A percentile compares a stretch with the other conserved stretches of the same genome.
These are phyloP conservation scores for Diaporthe caulivora DNA, from an alignment of 2,329 filamentous ascomycete genomes.

Conservation along the genomic window DNA sequence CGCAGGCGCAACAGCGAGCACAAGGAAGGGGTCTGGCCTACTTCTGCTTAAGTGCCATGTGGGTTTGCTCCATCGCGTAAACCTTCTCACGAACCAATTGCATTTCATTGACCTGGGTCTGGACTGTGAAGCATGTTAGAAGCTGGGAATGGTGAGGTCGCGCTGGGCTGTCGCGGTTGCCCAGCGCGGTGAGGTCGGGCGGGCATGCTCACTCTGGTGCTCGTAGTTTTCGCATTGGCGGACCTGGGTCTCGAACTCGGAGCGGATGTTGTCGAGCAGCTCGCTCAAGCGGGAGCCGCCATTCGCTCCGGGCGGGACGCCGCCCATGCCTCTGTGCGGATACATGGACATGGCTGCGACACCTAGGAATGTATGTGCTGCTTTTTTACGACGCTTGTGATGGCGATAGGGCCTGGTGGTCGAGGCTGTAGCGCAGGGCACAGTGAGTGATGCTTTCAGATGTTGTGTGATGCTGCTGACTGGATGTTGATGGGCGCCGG, in stretches of 20 bases:
- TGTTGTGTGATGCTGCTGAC: not conserved
- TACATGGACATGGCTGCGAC: slow-evolving; percentile 79
- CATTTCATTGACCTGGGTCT: slow-evolving; percentile 93
- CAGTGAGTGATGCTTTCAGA: not conserved
- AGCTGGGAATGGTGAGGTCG: slow-evolving; percentile 27
- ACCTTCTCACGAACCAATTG: slow-evolving; percentile 94
- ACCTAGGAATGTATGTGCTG: not conserved
- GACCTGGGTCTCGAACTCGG: slow-evolving; percentile 89
- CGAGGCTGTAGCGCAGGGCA: not conserved
- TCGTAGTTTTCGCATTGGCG: slow-evolving; percentile 89
- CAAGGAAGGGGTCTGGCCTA: slow-evolving; percentile 60
- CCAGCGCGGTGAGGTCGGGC: not conserved
- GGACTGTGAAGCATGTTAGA: slow-evolving; percentile 69
- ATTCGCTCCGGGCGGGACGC: slow-evolving; percentile 68
- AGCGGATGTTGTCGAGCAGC: slow-evolving; percentile 89
- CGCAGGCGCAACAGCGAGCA: slow-evolving; percentile 25
- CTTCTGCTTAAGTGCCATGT: slow-evolving; percentile 92
- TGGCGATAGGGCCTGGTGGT: not conserved
- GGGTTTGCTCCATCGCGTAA: slow-evolving; percentile 90
- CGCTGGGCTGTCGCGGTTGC: not conserved
- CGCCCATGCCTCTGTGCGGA: slow-evolving; percentile 86
- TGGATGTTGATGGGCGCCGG: not conserved
- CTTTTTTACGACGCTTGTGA: not conserved
- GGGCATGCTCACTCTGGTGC: slow-evolving; percentile 78
- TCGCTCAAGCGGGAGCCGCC: slow-evolving; percentile 80